Evolutionary conservation across 495 filamentous ascomycete genomes (phyloP).

Genomic region (Penicillium bialowiezense): DNA sequence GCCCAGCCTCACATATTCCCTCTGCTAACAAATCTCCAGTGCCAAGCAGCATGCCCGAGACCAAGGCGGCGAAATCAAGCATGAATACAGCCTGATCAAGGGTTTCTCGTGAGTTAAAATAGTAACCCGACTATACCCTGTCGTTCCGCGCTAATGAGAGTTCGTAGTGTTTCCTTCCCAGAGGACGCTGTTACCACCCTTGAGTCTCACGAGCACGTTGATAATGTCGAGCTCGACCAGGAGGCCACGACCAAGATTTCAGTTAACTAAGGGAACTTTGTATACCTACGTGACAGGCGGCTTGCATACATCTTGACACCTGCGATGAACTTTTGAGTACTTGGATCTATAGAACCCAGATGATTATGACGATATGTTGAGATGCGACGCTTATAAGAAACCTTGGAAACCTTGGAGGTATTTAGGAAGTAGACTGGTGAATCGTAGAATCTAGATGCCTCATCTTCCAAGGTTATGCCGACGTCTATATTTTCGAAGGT

Average conservation of each 20-base stretch:
- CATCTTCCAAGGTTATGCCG: too few species aligned
- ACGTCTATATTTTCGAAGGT: too few species aligned
- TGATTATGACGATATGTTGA: too few species aligned
- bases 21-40: not conserved
- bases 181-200: not conserved
- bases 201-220: conserved; percentile 1
- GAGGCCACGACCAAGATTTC: not conserved
- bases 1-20: not conserved
- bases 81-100: conserved; percentile 6
- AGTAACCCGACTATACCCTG: not conserved
- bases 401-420: too few species aligned
- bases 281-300: too few species aligned
- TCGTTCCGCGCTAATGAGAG: not conserved
- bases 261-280: too few species aligned
- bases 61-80: conserved; percentile 1
- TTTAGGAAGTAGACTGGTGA: too few species aligned
- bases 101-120: conserved; percentile 5
- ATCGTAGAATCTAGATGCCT: too few species aligned
- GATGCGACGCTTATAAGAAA: too few species aligned
- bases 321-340: too few species aligned
- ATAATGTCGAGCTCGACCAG: not conserved
- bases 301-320: too few species aligned
- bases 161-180: not conserved
- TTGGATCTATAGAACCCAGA: too few species aligned
- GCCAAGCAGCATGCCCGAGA: not conserved